Evolutionary conservation across 441 rosid genomes (phyloP), one percentile per base, ranked within the genome.

Genomic region (Rhodomyrtus psidioides): DNA sequence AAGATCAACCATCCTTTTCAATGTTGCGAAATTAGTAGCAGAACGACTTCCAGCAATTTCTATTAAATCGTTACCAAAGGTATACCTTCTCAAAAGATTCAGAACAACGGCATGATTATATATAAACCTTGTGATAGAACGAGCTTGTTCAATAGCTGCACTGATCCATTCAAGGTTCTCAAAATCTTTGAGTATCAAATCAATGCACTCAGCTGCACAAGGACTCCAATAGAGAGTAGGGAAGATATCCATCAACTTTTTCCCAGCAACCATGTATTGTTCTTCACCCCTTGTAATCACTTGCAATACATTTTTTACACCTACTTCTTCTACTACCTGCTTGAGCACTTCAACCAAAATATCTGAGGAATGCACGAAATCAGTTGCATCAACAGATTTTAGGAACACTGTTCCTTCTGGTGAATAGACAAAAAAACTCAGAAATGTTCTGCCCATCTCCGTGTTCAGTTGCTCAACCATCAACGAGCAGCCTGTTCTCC

Each of bases 211-310:
- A 75, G 91, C 91, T 53, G 96, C 96, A 90, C 99, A 96, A 74
- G 99, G 97, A 84, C 95, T 93, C 98, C 99, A 97, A 57, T 93
- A 97, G n/a, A 97, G 88, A 81, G 93, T 88, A 44, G 96, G 96
- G 86, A 92, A 93, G 85, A 90, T 87, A 82, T 92, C 93, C 90
- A 94, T 92, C 88, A 97, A 83, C 87, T 82, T 93, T 87, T 88
- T 94, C 13, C 98, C 96, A 21, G 95, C 93, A 27, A 87, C 88
- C 53, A 86, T 55, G 75, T 93, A 93, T 83, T 91, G 93, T 82
- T 93, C 95, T 21, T 92, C 94, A 57, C 89, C 91, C 44, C 92
- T 93, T 12, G 95, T 93, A 76, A 97, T 94, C 84, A 97, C 98
- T 89, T 97, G 99, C 90, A 97, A 86, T 60, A 97, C 96, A 85